phyloP scores from a whole-genome alignment of 2,329 filamentous ascomycete genomes.

The Cryphonectria naterciae region DNA sequence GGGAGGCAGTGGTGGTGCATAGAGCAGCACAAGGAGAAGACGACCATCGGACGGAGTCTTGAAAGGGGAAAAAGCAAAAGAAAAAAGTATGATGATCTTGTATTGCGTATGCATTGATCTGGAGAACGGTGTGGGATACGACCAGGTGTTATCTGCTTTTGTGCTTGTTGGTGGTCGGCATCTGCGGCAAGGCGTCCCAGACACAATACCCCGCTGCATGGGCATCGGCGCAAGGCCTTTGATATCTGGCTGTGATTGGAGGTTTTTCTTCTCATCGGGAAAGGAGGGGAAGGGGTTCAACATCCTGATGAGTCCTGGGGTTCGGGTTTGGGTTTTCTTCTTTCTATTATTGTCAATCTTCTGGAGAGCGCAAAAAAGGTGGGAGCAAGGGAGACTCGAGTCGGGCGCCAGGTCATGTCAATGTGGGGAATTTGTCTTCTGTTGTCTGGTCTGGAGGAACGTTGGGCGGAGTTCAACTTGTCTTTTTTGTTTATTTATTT shows the following conservation, averaged over 20 bases:
- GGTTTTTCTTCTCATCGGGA: constrained; percentile 16
- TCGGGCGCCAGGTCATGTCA: constrained; percentile 27
- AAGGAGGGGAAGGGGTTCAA: neutral
- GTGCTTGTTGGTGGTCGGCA: constrained; percentile 26
- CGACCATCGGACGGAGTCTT: neutral
- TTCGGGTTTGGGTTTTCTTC: neutral
- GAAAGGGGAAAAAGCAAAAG: neutral
- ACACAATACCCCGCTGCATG: constrained; percentile 31
- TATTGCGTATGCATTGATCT: constrained; percentile 26
- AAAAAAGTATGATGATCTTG: constrained; percentile 13
- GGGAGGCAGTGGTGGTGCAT: neutral
- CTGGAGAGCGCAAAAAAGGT: neutral
- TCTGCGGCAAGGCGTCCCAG: constrained; percentile 29
- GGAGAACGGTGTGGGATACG: constrained; percentile 26
- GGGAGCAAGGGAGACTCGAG: constrained; percentile 27
- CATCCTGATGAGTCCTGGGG: neutral
- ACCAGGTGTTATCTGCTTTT: constrained; percentile 29
- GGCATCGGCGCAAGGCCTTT: constrained; percentile 28
- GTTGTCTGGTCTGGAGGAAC: constrained; percentile 25
- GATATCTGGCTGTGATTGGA: constrained; percentile 24
- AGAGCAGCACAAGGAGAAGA: neutral
- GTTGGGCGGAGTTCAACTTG: constrained; percentile 28
- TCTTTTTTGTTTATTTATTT: constrained; percentile 16
- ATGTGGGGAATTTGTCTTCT: constrained; percentile 18
- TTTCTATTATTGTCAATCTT: constrained; percentile 11